Percentiles rank a stretch among this genome's conserved stretches.
phyloP scores from a whole-genome alignment of 257 asterid genomes.

The Lithospermum erythrorhizon region DNA sequence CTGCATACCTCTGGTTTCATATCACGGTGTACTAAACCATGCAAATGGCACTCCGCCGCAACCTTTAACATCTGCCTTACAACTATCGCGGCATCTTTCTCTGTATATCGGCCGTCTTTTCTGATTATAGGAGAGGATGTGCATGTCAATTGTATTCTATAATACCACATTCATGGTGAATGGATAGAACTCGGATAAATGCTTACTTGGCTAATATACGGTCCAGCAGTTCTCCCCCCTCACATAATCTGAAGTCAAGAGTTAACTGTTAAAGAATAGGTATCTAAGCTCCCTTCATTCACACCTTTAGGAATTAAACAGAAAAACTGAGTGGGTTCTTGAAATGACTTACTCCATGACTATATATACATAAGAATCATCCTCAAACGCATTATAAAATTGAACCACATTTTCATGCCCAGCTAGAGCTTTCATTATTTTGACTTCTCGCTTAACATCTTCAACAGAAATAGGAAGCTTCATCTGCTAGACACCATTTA shows the following conservation, averaged over 20 bases:
- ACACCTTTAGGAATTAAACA: constrained; percentile 3
- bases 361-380: constrained; percentile 76
- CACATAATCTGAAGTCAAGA: constrained; percentile 57
- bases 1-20: constrained; percentile 93
- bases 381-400: constrained; percentile 86
- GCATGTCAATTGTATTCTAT: constrained; percentile 17
- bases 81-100: constrained; percentile 94
- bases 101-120: constrained; percentile 94
- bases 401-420: constrained; percentile 98
- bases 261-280: constrained; percentile 4
- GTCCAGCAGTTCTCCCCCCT: constrained; percentile 96
- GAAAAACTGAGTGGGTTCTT: background rate
- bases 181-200: background rate
- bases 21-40: constrained; percentile 97
- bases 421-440: constrained; percentile 84
- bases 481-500: constrained; percentile 36
- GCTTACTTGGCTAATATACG: constrained; percentile 88
- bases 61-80: constrained; percentile 98
- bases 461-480: constrained; percentile 95
- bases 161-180: background rate
- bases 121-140: constrained; percentile 35
- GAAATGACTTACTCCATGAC: constrained; percentile 85
- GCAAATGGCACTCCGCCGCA: constrained; percentile 98
- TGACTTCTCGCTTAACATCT: constrained; percentile 96
- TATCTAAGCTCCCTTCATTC: constrained; percentile 9